A percentile compares a stretch with the other conserved stretches of the same genome.
phyloP scores from a whole-genome alignment of 2,329 filamentous ascomycete genomes.

The Cercospora citrullina region DNA sequence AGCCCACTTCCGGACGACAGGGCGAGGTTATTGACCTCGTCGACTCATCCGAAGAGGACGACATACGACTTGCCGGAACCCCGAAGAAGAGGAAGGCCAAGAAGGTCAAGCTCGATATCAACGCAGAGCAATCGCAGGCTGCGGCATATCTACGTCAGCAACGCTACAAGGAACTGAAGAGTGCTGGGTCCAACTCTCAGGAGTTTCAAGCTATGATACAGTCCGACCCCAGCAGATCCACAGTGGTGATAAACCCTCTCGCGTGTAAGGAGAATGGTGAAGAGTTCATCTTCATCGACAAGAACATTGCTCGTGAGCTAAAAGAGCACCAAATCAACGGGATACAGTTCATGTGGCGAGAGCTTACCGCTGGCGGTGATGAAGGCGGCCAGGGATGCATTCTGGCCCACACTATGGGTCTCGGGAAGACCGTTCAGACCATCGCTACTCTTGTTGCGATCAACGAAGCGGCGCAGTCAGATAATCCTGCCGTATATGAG shows the following conservation, averaged over 20 bases:
- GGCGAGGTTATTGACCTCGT: slow-evolving; percentile 16
- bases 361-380: slow-evolving; percentile 60
- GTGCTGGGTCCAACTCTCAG: slow-evolving; percentile 26
- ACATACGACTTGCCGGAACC: background rate
- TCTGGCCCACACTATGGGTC: slow-evolving; percentile 84
- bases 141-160: slow-evolving; percentile 26
- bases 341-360: slow-evolving; percentile 85
- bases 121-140: slow-evolving; percentile 24
- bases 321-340: slow-evolving; percentile 81
- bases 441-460: slow-evolving; percentile 80
- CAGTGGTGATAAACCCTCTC: slow-evolving; percentile 65
- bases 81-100: slow-evolving; percentile 27
- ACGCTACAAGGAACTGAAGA: slow-evolving; percentile 24
- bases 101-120: slow-evolving; percentile 16
- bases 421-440: slow-evolving; percentile 88
- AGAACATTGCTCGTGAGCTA: slow-evolving; percentile 63
- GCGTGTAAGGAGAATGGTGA: slow-evolving; percentile 57
- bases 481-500: slow-evolving; percentile 55
- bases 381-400: slow-evolving; percentile 71
- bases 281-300: slow-evolving; percentile 64
- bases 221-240: slow-evolving; percentile 24
- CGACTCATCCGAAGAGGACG: slow-evolving; percentile 24
- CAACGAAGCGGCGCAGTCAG: slow-evolving; percentile 63
- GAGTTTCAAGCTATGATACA: slow-evolving; percentile 28
- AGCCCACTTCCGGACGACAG: slow-evolving; percentile 5